A percentile compares a stretch with the other conserved stretches of the same genome.
Conservation (phyloP, 306 rosid species). For the Inga laurina region DNA sequence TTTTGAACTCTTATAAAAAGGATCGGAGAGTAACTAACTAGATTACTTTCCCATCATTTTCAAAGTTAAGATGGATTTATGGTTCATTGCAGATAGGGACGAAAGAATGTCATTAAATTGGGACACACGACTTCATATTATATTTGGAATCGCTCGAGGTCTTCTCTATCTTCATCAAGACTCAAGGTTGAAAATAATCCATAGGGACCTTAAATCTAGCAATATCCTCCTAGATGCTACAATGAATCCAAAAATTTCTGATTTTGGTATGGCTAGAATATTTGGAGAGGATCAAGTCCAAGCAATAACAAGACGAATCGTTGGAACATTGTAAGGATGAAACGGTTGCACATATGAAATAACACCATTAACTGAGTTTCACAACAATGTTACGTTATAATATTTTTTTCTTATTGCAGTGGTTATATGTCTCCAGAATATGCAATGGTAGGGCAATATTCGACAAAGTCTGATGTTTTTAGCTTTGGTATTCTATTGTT, state of each 20-base stretch:
- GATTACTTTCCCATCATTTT: not conserved
- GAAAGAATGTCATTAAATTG: not conserved
- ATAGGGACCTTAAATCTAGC: not conserved
- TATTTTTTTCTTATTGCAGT: not conserved
- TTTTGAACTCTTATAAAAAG: too few species aligned
- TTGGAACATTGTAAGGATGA: not conserved
- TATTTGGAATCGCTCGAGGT: not conserved
- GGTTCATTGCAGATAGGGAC: not conserved
- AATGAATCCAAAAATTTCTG: not conserved
- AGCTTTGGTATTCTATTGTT: conserved; percentile 34
- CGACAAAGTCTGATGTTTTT: conserved; percentile 32
- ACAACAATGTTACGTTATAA: not conserved
- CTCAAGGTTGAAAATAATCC: not conserved
- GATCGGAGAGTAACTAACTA: too few species aligned
- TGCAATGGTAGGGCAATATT: conserved; percentile 33
- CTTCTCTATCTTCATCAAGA: not conserved
- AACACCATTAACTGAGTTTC: not conserved
- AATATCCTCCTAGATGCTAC: not conserved
- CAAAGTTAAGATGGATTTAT: not conserved
- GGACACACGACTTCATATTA: not conserved
- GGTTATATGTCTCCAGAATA: conserved; percentile 45
- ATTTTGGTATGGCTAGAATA: not conserved
- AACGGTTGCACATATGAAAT: too few species aligned
- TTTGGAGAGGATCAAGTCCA: not conserved
- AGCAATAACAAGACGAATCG: not conserved